Evolutionary conservation across 176 grass and related monocot species (phyloP).

Genomic region (Zea luxurians): DNA sequence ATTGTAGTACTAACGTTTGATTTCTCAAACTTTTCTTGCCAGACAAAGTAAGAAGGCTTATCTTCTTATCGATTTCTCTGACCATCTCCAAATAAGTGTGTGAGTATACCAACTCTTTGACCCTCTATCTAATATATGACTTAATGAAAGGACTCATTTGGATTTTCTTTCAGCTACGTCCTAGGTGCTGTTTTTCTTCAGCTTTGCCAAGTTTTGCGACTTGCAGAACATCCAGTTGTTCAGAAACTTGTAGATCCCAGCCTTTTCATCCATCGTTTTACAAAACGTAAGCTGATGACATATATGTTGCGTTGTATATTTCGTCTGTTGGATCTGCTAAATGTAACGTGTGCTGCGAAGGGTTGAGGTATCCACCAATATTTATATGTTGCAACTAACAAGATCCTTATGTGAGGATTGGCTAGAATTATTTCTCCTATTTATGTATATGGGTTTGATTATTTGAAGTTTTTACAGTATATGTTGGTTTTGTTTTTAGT

Average conservation of each 20-base stretch:
- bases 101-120: constrained; percentile 41
- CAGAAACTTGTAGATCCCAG: constrained; percentile 88
- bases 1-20: constrained; percentile 22
- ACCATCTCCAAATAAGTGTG: constrained; percentile 87
- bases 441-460: neutral
- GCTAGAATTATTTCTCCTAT: neutral
- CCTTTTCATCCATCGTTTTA: constrained; percentile 98
- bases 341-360: constrained; percentile 3
- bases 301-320: constrained; percentile 19
- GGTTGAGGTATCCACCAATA: neutral
- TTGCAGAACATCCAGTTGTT: constrained; percentile 73
- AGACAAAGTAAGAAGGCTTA: constrained; percentile 90
- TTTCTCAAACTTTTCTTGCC: constrained; percentile 39
- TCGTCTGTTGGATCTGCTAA: constrained; percentile 1
- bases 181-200: constrained; percentile 91
- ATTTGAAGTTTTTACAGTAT: neutral
- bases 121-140: neutral
- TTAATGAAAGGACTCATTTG: constrained; percentile 30
- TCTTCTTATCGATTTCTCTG: constrained; percentile 93
- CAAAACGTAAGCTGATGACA: constrained; percentile 63
- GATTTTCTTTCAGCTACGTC: constrained; percentile 81
- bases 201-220: constrained; percentile 74
- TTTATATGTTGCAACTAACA: neutral
- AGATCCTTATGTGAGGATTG: neutral
- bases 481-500: constrained; percentile 48